Conservation (phyloP, 2,329 filamentous ascomycete genomes). For the Aureobasidium sp. region DNA sequence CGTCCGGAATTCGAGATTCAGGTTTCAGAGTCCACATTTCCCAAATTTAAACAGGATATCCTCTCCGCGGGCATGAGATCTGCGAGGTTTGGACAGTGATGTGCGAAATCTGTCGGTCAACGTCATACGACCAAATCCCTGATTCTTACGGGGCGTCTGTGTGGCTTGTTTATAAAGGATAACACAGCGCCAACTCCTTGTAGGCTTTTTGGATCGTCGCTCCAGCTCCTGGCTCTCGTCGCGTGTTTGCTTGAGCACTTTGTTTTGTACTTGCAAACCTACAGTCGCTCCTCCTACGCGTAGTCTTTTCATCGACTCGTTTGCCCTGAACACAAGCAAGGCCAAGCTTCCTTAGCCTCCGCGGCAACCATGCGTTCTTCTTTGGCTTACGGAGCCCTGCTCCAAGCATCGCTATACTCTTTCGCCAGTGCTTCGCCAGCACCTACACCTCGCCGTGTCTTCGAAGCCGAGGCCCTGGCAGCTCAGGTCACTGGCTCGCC, state of each 20-base stretch:
- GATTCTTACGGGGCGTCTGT: slow-evolving; percentile 1
- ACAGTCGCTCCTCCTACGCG: background rate
- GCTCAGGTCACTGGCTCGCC: slow-evolving; percentile 45
- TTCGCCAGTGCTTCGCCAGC: slow-evolving; percentile 22
- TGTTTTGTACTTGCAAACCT: background rate
- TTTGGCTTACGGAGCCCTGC: slow-evolving; percentile 11
- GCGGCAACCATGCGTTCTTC: slow-evolving; percentile 11
- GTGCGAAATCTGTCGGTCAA: background rate
- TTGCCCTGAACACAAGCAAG: background rate
- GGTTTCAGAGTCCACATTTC: background rate
- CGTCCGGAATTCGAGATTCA: background rate
- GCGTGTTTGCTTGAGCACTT: background rate
- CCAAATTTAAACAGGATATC: background rate
- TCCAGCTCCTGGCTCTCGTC: background rate
- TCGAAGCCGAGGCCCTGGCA: slow-evolving; percentile 25
- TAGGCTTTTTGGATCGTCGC: background rate
- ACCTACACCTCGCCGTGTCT: slow-evolving; percentile 13
- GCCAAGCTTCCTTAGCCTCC: slow-evolving; percentile 3
- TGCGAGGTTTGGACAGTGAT: background rate
- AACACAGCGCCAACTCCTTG: background rate
- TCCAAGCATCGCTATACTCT: slow-evolving; percentile 16
- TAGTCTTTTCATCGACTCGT: background rate
- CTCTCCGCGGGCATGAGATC: background rate
- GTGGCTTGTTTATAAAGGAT: background rate
- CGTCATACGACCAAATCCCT: background rate